phyloP scores from a whole-genome alignment of 2,329 filamentous ascomycete species.

The Xylaria sp. region DNA sequence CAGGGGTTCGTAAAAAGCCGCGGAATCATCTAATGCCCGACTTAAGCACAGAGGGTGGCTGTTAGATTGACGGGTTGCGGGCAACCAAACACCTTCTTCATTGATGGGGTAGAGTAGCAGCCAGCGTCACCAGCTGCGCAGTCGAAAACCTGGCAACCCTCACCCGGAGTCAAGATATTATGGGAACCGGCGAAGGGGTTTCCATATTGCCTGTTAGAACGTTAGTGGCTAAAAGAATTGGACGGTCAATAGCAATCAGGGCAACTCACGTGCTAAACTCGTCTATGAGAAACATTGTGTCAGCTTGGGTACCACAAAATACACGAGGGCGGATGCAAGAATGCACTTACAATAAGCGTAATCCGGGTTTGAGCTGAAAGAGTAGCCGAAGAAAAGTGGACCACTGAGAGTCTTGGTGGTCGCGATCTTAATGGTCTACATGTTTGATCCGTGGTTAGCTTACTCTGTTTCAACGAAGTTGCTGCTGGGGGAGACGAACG shows the following conservation, averaged over 20 bases:
- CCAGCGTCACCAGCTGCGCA: conserved; percentile 50
- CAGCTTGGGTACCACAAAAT: background rate
- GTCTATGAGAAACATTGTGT: conserved; percentile 44
- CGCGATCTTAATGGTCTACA: conserved; percentile 55
- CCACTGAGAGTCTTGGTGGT: conserved; percentile 50
- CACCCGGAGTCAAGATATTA: conserved; percentile 52
- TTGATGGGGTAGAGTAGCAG: conserved; percentile 54
- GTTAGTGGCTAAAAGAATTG: conserved; percentile 28
- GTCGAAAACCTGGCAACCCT: conserved; percentile 53
- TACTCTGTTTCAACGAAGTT: background rate
- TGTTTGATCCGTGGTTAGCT: conserved; percentile 39
- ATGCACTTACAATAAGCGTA: conserved; percentile 53
- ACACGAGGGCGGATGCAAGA: background rate
- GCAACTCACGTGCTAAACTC: conserved; percentile 52
- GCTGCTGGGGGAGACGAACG: conserved; percentile 41
- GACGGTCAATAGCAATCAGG: background rate
- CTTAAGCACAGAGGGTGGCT: conserved; percentile 46
- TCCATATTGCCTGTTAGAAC: conserved; percentile 47
- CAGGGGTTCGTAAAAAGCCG: no score
- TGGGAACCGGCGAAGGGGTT: conserved; percentile 54
- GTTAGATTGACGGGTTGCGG: conserved; percentile 53
- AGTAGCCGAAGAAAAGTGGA: conserved; percentile 57
- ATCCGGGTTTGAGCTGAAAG: conserved; percentile 50
- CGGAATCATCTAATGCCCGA: no score
- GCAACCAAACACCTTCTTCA: conserved; percentile 55